phyloP scores from a whole-genome alignment of 2,329 filamentous ascomycete species.

The Neonectria coccinea region DNA sequence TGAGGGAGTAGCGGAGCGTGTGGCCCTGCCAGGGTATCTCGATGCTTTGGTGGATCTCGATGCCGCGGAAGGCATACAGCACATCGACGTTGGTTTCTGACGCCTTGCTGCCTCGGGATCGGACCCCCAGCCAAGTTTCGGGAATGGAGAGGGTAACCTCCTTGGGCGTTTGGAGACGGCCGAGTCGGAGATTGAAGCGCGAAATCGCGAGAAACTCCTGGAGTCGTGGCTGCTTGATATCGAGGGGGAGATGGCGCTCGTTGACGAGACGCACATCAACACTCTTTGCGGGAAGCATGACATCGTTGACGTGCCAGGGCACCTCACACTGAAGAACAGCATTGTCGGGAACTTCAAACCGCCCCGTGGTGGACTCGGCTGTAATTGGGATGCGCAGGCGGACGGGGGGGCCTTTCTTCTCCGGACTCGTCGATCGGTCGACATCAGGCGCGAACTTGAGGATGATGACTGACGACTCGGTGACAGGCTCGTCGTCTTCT shows the following conservation, averaged over 20 bases:
- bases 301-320: constrained; percentile 52
- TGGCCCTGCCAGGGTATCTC: constrained; percentile 57
- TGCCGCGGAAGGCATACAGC: constrained; percentile 59
- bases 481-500: constrained; percentile 44
- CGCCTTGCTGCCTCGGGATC: background rate
- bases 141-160: constrained; percentile 34
- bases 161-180: constrained; percentile 56
- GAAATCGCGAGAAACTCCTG: constrained; percentile 58
- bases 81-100: constrained; percentile 34
- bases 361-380: constrained; percentile 43
- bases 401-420: constrained; percentile 37
- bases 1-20: constrained; percentile 62
- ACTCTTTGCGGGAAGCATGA: constrained; percentile 58
- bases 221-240: constrained; percentile 51
- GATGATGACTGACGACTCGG: constrained; percentile 52
- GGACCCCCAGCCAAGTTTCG: constrained; percentile 17
- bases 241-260: constrained; percentile 54
- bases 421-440: background rate
- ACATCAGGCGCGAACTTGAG: constrained; percentile 59
- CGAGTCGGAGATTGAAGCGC: constrained; percentile 58
- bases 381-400: constrained; percentile 49
- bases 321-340: constrained; percentile 50
- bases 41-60: constrained; percentile 63
- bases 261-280: constrained; percentile 62
- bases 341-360: constrained; percentile 46